Conservation (phyloP, 2,329 filamentous ascomycete genomes). For the Monilinia vaccinii-corymbosi region DNA sequence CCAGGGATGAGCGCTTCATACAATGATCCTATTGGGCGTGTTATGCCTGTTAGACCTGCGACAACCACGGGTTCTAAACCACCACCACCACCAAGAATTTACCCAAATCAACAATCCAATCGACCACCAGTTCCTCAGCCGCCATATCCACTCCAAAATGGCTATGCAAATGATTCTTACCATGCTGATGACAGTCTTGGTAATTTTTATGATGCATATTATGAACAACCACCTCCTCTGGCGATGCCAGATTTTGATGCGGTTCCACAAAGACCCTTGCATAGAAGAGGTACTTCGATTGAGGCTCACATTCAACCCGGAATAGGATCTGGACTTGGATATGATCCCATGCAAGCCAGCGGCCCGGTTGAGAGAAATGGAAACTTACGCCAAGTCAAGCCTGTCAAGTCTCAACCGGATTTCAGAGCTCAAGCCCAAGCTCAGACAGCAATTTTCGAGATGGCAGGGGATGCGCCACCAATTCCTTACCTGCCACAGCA, state of each 20-base stretch:
- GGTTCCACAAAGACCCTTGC: slow-evolving; percentile 10
- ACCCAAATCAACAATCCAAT: slow-evolving; percentile 34
- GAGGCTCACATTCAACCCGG: slow-evolving; percentile 24
- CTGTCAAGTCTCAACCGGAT: slow-evolving; percentile 60
- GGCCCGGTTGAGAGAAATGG: slow-evolving; percentile 30
- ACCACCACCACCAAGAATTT: slow-evolving; percentile 45
- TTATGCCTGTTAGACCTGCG: slow-evolving; percentile 43
- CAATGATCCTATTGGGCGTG: slow-evolving; percentile 37
- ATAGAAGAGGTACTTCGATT: slow-evolving; percentile 23
- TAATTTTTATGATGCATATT: slow-evolving; percentile 48
- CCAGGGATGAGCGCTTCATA: slow-evolving; percentile 35
- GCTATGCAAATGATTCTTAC: slow-evolving; percentile 9
- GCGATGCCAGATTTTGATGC: slow-evolving; percentile 28
- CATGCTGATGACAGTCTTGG: slow-evolving; percentile 34
- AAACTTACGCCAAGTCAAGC: slow-evolving; percentile 37
- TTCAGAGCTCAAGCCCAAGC: slow-evolving; percentile 41
- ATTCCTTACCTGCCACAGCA: slow-evolving; percentile 36
- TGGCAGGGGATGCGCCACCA: slow-evolving; percentile 53
- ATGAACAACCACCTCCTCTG: slow-evolving; percentile 31
- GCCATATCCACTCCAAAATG: slow-evolving; percentile 10
- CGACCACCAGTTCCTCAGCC: slow-evolving; percentile 19
- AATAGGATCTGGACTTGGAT: neutral
- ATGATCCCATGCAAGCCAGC: neutral
- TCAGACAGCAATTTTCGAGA: slow-evolving; percentile 64
- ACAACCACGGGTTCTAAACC: slow-evolving; percentile 45